Base-by-base conservation (phyloP, 2,329 filamentous ascomycete genomes). In the Furcasterigmium furcatum region DNA sequence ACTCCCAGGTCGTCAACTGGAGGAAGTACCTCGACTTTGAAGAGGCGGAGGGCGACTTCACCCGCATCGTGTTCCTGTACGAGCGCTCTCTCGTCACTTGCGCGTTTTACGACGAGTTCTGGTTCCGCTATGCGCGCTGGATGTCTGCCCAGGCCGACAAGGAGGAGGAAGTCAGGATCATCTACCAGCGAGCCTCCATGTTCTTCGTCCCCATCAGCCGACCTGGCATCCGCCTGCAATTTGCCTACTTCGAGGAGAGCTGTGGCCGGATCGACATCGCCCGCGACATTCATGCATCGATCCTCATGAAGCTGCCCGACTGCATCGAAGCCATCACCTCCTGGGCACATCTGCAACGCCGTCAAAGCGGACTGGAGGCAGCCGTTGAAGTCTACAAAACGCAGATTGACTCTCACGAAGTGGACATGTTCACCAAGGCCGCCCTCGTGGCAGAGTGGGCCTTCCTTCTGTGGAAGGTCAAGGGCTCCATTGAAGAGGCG, bases 1-100 rank as follows among this genome's bases (percentile, higher is more conserved):
- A 94, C 49, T 71, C 80, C 9, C 90, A 99, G 61, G 71, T 99
- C 16, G 75, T 72, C 30, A 96, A 96, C 66, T 99, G 94, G 94
- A 82, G 88, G 58, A 95, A 95, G 60, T 99, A 97, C 58, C 80
- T 99, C 38, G 92, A 97, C 62, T 97, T 95, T 56, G 94, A 99
- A 62, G 94, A 99, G 68, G 70, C 77, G 0, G 87, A 96, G 64
- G 90, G 88, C 43, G 82, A 91, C 52, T 89, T 84, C 54, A 67
- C 75, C 13, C 82, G 94, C 48, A 85, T 79, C 38, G 80, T 87
- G 6, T 94, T 94, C 59, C 71, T 99, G 25, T 97, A 99, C 62
- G 94, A 99, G 71, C 85, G 94, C 43, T 97, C 91, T 58, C 69
- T 99, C 43, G 89, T 96, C 29, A 92, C 90, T 1, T 95, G 89